Conservation (phyloP, 208 protist genomes). For the Trypanosoma boissoni region DNA sequence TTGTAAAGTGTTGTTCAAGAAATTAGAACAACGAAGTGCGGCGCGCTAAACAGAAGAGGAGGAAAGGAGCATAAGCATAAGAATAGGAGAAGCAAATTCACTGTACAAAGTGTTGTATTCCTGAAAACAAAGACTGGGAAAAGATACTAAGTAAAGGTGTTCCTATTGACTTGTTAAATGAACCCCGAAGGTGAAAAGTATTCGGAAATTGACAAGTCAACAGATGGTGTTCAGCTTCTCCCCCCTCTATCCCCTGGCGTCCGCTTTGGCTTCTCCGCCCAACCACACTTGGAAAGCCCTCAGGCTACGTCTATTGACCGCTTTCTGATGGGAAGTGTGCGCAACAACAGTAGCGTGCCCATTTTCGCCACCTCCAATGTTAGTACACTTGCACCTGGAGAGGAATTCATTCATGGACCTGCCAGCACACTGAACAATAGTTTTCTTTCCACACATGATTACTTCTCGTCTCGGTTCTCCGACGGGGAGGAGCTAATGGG, state of each 20-base stretch:
- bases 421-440: slow-evolving; percentile 16
- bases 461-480: background rate
- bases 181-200: no score
- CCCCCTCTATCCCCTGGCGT: background rate
- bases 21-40: background rate
- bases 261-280: slow-evolving; percentile 19
- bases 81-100: no score
- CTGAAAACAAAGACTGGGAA: no score
- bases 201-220: no score
- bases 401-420: slow-evolving; percentile 24
- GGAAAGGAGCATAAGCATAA: no score
- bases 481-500: slow-evolving; percentile 14
- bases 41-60: no score
- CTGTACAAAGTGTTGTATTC: no score
- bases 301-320: slow-evolving; percentile 21
- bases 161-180: no score
- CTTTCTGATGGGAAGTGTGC: slow-evolving; percentile 18
- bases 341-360: background rate
- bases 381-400: slow-evolving; percentile 23
- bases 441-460: slow-evolving; percentile 18
- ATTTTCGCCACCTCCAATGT: slow-evolving; percentile 12
- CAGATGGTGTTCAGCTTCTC: no score
- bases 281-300: slow-evolving; percentile 4
- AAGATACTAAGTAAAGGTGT: no score
- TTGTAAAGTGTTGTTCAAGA: background rate